Evolutionary conservation across 257 asterid species (phyloP), one percentile per base, ranked within the genome.

Genomic region (Linderniella brevidens): DNA sequence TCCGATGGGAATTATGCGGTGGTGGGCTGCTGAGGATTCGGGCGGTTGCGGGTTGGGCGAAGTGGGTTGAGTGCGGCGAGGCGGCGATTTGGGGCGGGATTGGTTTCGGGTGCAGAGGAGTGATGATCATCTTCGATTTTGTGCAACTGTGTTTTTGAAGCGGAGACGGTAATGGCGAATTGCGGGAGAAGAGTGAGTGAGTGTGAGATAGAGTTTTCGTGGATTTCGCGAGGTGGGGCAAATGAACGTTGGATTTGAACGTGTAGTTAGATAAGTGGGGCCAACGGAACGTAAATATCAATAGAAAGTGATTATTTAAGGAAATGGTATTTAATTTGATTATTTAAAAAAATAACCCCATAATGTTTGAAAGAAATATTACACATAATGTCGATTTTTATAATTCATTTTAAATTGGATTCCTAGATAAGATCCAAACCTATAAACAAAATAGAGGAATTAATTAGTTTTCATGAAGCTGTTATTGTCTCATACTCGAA

Each of bases 221-320:
- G 32, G 32, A 56, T 46, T 3, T 35, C 8, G 40, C 8, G 42
- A 48, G 19, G 8, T 40, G n/a, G n/a, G 29, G 25, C 45, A 39
- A 63, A 52, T 43, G 63, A 58, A 55, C 71, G 72, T 74, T 62
- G 75, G 69, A 59, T 70, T 72, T 70, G 73, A 81, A 66, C 62
- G 77, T 76, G 94, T 5, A 13, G 69, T 63, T 52, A 70, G 87
- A 78, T 82, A 78, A 76, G 92, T 56, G 63, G 82, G 77, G 32
- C 32, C n/a, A n/a, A n/a, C n/a, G n/a, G n/a, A n/a, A n/a, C n/a
- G n/a, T n/a, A n/a, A n/a, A n/a, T n/a, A n/a, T n/a, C n/a, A n/a
- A n/a, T n/a, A n/a, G n/a, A n/a, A n/a, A n/a, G n/a, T n/a, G n/a
- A n/a, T n/a, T n/a, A n/a, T n/a, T n/a, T n/a, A n/a, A n/a, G n/a